phyloP scores from a whole-genome alignment of 192 early-diverging fungal genomes.

The Diversispora epigaea region DNA sequence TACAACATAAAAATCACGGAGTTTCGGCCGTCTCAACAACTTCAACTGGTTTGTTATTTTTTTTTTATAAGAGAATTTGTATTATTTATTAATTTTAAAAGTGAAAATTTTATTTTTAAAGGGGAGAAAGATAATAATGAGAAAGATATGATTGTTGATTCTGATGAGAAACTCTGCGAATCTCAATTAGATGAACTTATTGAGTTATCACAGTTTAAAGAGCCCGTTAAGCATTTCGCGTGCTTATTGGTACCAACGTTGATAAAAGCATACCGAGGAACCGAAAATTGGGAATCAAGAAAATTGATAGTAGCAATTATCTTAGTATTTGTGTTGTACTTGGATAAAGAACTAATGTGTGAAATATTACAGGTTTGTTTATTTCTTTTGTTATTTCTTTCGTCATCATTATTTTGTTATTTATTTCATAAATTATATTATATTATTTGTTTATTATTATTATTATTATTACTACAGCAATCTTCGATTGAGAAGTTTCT shows the following conservation, averaged over 20 bases:
- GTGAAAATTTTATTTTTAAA: too few species aligned
- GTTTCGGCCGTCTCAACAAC: too few species aligned
- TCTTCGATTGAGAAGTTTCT: neutral
- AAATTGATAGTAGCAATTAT: neutral
- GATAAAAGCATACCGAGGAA: neutral
- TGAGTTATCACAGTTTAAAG: neutral
- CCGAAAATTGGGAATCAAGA: neutral
- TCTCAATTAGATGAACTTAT: too few species aligned
- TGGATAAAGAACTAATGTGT: neutral
- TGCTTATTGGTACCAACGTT: neutral
- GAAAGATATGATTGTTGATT: too few species aligned
- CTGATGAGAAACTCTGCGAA: too few species aligned
- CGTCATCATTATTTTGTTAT: neutral
- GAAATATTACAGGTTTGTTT: neutral
- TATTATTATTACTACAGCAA: neutral
- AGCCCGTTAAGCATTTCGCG: neutral
- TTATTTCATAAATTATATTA: neutral
- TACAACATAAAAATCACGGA: too few species aligned
- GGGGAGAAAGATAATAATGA: too few species aligned
- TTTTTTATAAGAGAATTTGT: too few species aligned
- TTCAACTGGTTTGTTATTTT: too few species aligned
- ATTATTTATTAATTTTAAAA: too few species aligned
- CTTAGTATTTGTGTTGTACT: neutral
- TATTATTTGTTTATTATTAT: neutral
- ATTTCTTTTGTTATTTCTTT: neutral